phyloP scores from a whole-genome alignment of 441 rosid genomes.

The Kokia cookei region DNA sequence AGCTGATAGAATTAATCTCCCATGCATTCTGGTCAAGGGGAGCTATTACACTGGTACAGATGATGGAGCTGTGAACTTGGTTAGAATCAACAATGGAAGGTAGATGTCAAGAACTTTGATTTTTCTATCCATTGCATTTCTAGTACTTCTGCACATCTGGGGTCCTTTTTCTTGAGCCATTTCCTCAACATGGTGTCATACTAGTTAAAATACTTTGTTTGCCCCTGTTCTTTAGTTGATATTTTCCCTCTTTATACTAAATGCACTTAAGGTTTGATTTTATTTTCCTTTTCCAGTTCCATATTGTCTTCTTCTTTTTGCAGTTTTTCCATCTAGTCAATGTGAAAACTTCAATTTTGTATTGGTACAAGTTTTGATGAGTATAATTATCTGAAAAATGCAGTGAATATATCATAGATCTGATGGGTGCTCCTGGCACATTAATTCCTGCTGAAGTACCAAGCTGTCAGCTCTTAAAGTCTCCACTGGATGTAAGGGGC shows the following conservation, averaged over 20 bases:
- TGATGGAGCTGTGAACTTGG: slow-evolving; percentile 94
- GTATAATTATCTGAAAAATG: slow-evolving; percentile 28
- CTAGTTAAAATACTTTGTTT: background rate
- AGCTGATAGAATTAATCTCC: slow-evolving; percentile 85
- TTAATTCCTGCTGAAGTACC: slow-evolving; percentile 93
- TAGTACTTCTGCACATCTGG: background rate
- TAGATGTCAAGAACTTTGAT: slow-evolving; percentile 17
- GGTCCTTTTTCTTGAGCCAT: background rate
- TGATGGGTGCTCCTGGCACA: slow-evolving; percentile 99
- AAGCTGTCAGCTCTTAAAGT: slow-evolving; percentile 48
- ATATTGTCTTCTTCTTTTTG: background rate
- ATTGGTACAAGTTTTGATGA: slow-evolving; percentile 7
- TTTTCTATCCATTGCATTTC: background rate
- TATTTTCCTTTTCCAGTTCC: background rate
- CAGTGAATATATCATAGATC: slow-evolving; percentile 94
- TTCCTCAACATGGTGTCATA: background rate
- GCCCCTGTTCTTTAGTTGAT: background rate
- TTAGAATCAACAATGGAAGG: slow-evolving; percentile 75
- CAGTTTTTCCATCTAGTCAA: background rate
- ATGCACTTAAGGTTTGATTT: background rate
- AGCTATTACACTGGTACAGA: slow-evolving; percentile 98
- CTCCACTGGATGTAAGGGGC: slow-evolving; percentile 43
- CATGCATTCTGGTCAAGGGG: slow-evolving; percentile 94
- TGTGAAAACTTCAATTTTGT: background rate
- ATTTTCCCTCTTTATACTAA: background rate